Evolutionary conservation across 2,329 filamentous ascomycete genomes (phyloP).

Genomic region (Geosmithia flava): DNA sequence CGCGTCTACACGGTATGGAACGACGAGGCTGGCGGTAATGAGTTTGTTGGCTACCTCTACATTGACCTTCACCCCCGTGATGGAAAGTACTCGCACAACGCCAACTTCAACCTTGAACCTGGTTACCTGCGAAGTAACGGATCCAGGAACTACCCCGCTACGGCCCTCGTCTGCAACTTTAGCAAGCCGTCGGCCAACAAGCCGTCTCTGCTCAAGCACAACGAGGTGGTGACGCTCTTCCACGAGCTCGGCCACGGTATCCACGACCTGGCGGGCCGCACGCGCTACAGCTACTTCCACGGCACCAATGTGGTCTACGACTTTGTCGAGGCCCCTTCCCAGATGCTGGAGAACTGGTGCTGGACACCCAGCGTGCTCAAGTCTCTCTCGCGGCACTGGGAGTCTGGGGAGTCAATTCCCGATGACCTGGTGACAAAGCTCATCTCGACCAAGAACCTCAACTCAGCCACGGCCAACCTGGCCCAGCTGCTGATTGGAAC

Average conservation of each 20-base stretch:
- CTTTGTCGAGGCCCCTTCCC: conserved; percentile 60
- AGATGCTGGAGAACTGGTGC: conserved; percentile 70
- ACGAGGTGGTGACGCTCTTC: conserved; percentile 74
- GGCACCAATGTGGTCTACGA: conserved; percentile 54
- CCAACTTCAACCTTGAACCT: conserved; percentile 73
- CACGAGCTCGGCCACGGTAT: conserved; percentile 65
- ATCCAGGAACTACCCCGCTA: conserved; percentile 62
- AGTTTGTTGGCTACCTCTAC: conserved; percentile 73
- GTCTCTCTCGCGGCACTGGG: conserved; percentile 61
- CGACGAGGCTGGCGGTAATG: conserved; percentile 55
- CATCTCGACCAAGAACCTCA: conserved; percentile 68
- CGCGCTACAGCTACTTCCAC: conserved; percentile 53
- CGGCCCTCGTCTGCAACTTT: conserved; percentile 76
- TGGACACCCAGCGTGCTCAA: conserved; percentile 55
- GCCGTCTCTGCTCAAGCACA: conserved; percentile 69
- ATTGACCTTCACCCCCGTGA: conserved; percentile 69
- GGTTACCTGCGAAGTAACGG: conserved; percentile 57
- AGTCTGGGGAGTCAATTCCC: conserved; percentile 57
- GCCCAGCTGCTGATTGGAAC: conserved; percentile 71
- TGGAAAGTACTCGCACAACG: conserved; percentile 76
- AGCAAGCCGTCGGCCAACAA: conserved; percentile 67
- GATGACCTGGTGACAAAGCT: conserved; percentile 63
- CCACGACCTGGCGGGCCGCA: conserved; percentile 53
- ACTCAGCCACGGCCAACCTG: conserved; percentile 67
- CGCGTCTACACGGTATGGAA: conserved; percentile 76